These are phyloP conservation scores for Trichophaea hybrida DNA, from an alignment of 2,329 filamentous ascomycete genomes.

Conservation along the genomic window DNA sequence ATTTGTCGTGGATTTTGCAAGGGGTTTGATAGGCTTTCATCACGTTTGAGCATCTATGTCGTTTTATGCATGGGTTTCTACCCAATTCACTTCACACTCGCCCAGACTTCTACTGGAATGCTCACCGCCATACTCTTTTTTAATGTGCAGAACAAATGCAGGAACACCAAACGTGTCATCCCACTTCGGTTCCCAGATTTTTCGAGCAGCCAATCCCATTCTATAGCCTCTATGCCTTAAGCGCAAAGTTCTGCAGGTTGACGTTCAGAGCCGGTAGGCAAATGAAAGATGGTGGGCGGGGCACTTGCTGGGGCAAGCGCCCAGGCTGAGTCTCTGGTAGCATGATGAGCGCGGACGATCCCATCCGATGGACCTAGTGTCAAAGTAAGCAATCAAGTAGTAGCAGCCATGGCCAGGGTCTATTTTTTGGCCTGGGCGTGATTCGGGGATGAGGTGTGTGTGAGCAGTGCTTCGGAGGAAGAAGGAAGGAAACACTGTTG, in stretches of 20 bases:
- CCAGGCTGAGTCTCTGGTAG: constrained; percentile 15
- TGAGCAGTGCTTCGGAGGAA: constrained; percentile 1
- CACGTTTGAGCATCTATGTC: neutral
- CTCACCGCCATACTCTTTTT: constrained; percentile 11
- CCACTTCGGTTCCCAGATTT: no score
- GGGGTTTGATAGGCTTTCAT: neutral
- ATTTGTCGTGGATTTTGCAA: constrained; percentile 17
- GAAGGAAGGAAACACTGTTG: constrained; percentile 10
- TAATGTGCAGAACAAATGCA: constrained; percentile 20
- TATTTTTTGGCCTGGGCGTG: constrained; percentile 11
- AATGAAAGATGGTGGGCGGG: constrained; percentile 14
- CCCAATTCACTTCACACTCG: neutral
- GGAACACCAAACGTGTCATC: constrained; percentile 18
- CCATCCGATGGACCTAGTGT: constrained; percentile 7
- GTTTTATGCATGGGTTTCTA: neutral
- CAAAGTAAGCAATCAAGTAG: constrained; percentile 10
- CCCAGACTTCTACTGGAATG: neutral
- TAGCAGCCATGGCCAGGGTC: constrained; percentile 7
- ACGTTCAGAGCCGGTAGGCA: constrained; percentile 15
- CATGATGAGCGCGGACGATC: constrained; percentile 14
- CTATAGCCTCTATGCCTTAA: no score
- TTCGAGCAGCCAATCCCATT: no score
- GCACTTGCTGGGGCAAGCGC: constrained; percentile 19
- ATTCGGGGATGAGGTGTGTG: constrained; percentile 3
- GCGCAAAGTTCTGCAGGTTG: constrained; percentile 5